phyloP scores from a whole-genome alignment of 768 basidiomycete genomes.

The Tricholoma hemisulphureum region DNA sequence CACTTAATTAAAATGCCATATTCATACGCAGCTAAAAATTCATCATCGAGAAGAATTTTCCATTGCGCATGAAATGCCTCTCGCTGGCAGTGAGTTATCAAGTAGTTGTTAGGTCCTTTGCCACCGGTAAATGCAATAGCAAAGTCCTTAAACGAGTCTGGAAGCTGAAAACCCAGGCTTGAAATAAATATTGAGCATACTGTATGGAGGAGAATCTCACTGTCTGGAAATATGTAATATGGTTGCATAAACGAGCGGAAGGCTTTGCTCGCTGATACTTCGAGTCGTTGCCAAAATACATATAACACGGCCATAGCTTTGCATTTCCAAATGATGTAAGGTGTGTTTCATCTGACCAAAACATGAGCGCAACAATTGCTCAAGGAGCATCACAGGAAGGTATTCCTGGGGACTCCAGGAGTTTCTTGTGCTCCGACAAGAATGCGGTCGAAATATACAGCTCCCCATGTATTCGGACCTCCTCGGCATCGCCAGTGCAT shows the following conservation, averaged over 20 bases:
- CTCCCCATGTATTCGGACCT: constrained; percentile 13
- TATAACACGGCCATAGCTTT: constrained; percentile 13
- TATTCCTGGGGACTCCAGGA: constrained; percentile 3
- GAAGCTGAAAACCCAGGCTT: constrained; percentile 8
- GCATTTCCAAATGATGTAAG: too few species aligned
- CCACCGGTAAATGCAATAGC: not conserved
- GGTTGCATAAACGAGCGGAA: not conserved
- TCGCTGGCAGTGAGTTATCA: constrained; percentile 2
- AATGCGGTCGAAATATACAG: constrained; percentile 16
- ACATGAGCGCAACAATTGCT: too few species aligned
- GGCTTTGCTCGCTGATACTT: constrained; percentile 21
- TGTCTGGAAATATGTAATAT: constrained; percentile 7
- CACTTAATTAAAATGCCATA: constrained; percentile 14
- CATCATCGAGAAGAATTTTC: not conserved
- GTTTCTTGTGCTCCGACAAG: constrained; percentile 3
- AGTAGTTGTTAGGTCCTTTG: not conserved
- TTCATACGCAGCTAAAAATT: constrained; percentile 14
- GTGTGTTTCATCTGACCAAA: constrained; percentile 10
- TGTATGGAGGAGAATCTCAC: not conserved
- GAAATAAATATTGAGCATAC: not conserved
- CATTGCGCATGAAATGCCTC: constrained; percentile 1
- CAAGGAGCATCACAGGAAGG: constrained; percentile 11
- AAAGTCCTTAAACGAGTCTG: constrained; percentile 19
- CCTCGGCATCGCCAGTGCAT: not conserved
- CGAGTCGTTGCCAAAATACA: constrained; percentile 21